These are phyloP conservation scores for Hymenoscyphus albidus DNA, from an alignment of 2,329 filamentous ascomycete species.

Conservation along the genomic window DNA sequence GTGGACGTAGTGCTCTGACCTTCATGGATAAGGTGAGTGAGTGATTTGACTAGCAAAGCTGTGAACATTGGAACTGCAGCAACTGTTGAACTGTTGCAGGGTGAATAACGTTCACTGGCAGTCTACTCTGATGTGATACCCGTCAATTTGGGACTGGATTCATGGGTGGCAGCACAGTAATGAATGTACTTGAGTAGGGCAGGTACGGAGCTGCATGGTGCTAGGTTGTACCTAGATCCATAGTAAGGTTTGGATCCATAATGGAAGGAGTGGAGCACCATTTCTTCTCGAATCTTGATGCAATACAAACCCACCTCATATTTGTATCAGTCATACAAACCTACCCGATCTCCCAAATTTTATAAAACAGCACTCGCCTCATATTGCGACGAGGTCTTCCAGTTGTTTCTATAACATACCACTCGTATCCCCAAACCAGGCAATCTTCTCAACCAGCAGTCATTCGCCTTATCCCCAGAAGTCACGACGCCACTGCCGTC, in stretches of 20 bases:
- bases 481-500: background rate
- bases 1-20: too few relatives aligned
- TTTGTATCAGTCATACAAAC: background rate
- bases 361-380: background rate
- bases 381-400: background rate
- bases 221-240: background rate
- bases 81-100: too few relatives aligned
- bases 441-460: background rate
- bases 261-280: background rate
- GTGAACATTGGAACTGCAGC: too few relatives aligned
- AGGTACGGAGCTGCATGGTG: background rate
- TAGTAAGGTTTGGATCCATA: background rate
- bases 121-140: too few relatives aligned
- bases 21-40: too few relatives aligned
- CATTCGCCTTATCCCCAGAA: background rate
- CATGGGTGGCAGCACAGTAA: too few relatives aligned
- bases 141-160: too few relatives aligned
- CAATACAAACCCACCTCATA: background rate
- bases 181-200: background rate
- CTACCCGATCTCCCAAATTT: background rate
- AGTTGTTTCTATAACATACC: background rate
- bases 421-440: background rate
- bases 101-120: too few relatives aligned
- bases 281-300: too few relatives aligned
- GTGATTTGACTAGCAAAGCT: too few relatives aligned